These are phyloP conservation scores for Rhodotorula graminis DNA, from an alignment of 768 basidiomycete species.

Conservation along the genomic window DNA sequence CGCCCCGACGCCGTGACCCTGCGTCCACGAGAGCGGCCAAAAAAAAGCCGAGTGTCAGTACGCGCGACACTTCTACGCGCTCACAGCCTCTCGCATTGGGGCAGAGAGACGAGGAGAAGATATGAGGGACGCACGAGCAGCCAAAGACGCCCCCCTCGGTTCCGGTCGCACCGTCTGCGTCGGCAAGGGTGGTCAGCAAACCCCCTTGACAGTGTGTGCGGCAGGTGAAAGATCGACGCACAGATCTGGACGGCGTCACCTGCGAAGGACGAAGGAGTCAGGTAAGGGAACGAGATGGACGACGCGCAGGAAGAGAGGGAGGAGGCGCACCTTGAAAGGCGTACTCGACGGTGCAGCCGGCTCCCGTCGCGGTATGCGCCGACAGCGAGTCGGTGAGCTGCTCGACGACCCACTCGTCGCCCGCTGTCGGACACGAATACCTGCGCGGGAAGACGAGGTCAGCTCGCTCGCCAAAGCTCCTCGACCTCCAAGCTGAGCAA, in stretches of 20 bases:
- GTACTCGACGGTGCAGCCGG: slow-evolving; percentile 11
- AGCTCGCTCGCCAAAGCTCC: rapidly evolving
- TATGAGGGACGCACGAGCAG: slow-evolving; percentile 1
- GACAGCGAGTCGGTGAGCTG: not conserved
- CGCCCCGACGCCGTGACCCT: not conserved
- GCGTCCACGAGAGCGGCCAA: no score
- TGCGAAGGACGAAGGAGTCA: no score
- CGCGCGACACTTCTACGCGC: no score
- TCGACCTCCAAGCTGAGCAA: no score
- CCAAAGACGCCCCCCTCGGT: slow-evolving; percentile 21
- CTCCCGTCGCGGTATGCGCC: slow-evolving; percentile 4
- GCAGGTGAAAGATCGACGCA: not conserved
- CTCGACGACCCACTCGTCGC: slow-evolving; percentile 9
- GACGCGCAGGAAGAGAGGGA: no score
- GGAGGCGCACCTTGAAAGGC: slow-evolving; percentile 6
- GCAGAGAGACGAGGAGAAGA: no score
- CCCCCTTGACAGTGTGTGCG: no score
- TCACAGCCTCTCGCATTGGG: no score
- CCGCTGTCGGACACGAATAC: slow-evolving; percentile 2
- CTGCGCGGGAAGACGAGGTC: not conserved
- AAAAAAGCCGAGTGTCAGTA: no score
- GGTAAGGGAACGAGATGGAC: no score
- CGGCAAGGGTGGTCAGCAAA: no score
- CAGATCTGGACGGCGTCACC: slow-evolving; percentile 24
- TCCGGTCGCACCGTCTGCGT: slow-evolving; percentile 15